Conservation (phyloP, 306 rosid genomes). For the Alnus rubra region DNA sequence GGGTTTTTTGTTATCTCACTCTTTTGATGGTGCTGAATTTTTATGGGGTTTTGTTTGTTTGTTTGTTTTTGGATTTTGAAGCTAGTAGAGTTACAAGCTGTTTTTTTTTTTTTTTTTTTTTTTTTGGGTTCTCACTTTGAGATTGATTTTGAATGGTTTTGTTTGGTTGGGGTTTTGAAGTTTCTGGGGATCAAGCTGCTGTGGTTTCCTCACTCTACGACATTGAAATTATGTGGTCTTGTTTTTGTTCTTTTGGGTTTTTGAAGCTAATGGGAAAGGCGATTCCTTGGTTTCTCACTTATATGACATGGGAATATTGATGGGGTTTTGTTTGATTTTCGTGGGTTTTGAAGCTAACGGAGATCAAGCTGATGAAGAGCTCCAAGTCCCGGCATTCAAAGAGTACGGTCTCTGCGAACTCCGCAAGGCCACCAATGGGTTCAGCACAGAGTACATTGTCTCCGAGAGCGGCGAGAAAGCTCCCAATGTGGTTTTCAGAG, state of each 20-base stretch:
- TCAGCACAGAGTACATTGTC: slow-evolving; percentile 58
- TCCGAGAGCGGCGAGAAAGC: slow-evolving; percentile 87
- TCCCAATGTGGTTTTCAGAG: slow-evolving; percentile 75
- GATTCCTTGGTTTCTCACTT: not conserved
- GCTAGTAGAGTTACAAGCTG: not conserved
- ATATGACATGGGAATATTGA: not conserved
- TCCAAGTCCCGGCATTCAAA: slow-evolving; percentile 54
- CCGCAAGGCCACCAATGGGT: slow-evolving; percentile 69
- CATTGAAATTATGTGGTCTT: too few species aligned
- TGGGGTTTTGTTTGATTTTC: not conserved
- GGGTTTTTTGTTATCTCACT: not conserved
- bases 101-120: not conserved
- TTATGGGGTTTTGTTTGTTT: not conserved
- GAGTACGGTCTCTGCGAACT: slow-evolving; percentile 63
- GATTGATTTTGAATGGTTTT: not conserved
- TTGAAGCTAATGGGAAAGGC: slow-evolving; percentile 13
- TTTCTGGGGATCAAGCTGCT: slow-evolving; percentile 13
- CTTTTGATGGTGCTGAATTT: slow-evolving; percentile 1
- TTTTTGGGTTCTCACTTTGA: not conserved
- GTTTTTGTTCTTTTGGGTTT: not conserved
- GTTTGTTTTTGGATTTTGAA: slow-evolving; percentile 14
- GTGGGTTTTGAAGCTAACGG: slow-evolving; percentile 43
- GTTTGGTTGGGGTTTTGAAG: not conserved
- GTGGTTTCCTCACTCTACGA: not conserved
- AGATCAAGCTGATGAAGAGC: slow-evolving; percentile 47